These are phyloP conservation scores for Hymenoscyphus fructigenus DNA, from an alignment of 2,329 filamentous ascomycete genomes.

Conservation along the genomic window DNA sequence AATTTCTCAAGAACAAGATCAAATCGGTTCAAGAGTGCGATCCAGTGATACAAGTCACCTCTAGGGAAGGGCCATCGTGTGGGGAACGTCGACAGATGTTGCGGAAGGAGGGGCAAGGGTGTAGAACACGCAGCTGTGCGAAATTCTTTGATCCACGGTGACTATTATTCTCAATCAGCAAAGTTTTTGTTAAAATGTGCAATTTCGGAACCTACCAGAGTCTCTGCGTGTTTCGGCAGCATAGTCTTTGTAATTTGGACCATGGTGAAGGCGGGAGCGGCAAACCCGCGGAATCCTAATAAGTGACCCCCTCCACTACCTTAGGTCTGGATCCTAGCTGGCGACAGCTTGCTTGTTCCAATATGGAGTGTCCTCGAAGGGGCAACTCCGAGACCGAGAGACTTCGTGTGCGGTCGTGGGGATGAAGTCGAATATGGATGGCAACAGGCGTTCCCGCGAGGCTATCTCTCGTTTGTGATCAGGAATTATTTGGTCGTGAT, in stretches of 20 bases:
- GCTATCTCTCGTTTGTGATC: conserved; percentile 9
- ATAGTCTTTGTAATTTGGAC: conserved; percentile 68
- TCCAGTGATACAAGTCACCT: conserved; percentile 98
- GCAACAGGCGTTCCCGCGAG: conserved; percentile 3
- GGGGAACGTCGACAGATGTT: conserved; percentile 76
- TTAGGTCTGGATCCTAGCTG: conserved; percentile 25
- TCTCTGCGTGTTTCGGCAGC: conserved; percentile 66
- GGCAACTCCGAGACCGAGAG: conserved; percentile 34
- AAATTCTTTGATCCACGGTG: conserved; percentile 82
- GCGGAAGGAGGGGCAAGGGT: conserved; percentile 74
- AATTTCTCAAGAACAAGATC: conserved; percentile 84
- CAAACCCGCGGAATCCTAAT: conserved; percentile 49
- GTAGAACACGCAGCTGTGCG: conserved; percentile 67
- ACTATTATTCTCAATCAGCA: conserved; percentile 53
- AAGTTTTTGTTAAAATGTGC: conserved; percentile 6
- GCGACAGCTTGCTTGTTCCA: conserved; percentile 32
- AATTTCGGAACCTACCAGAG: conserved; percentile 51
- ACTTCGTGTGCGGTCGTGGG: conserved; percentile 18
- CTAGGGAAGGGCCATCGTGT: conserved; percentile 91
- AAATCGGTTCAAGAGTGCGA: conserved; percentile 88
- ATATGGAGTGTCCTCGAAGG: conserved; percentile 37
- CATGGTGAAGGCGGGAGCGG: conserved; percentile 60
- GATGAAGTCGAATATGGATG: conserved; percentile 10
- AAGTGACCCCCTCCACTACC: conserved; percentile 53
- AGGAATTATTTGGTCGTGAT: background rate